phyloP scores from a whole-genome alignment of 257 asterid species.

The Solanum chiquidenum region DNA sequence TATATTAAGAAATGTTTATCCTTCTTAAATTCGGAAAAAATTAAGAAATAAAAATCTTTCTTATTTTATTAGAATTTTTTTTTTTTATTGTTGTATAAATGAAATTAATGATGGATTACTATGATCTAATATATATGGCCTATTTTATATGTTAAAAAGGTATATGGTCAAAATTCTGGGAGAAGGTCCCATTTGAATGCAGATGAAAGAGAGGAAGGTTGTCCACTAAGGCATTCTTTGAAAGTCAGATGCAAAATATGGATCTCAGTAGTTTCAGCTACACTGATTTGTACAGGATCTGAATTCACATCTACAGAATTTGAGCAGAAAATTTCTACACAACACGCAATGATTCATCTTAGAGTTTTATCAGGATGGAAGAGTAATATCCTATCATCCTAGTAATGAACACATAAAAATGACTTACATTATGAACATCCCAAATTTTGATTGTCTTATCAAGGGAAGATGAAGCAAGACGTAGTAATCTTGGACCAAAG shows the following conservation, averaged over 20 bases:
- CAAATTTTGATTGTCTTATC: slow-evolving; percentile 28
- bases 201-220: background rate
- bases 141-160: background rate
- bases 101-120: background rate
- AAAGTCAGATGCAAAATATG: background rate
- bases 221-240: background rate
- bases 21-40: background rate
- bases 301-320: background rate
- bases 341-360: background rate
- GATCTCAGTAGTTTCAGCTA: background rate
- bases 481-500: slow-evolving; percentile 19
- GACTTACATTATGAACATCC: slow-evolving; percentile 20
- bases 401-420: background rate
- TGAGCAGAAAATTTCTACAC: background rate
- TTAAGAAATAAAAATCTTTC: background rate
- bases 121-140: background rate
- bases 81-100: no score
- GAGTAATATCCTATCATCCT: background rate
- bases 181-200: background rate
- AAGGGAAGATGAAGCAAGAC: slow-evolving; percentile 20
- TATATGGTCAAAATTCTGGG: background rate
- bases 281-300: background rate
- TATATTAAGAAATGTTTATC: background rate
- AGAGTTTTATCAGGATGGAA: background rate
- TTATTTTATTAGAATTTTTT: background rate